Conservation (phyloP, 306 rosid species). For the Parietaria judaica region DNA sequence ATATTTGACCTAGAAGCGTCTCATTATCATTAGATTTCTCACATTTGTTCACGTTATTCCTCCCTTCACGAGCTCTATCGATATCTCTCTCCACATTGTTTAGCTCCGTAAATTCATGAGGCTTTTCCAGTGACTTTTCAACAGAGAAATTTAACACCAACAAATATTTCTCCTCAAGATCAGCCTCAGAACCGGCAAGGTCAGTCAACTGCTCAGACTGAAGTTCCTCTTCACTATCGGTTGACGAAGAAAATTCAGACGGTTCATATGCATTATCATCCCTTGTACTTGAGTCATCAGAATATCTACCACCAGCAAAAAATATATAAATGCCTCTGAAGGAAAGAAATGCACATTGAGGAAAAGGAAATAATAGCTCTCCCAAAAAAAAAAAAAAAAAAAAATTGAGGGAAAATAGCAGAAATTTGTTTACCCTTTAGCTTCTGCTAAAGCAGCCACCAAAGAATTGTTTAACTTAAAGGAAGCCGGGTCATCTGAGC, state of each 20-base stretch:
- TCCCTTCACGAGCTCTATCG: conserved; percentile 26
- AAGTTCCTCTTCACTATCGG: conserved; percentile 46
- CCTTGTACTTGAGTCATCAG: conserved; percentile 46
- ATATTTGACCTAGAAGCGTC: conserved; percentile 24
- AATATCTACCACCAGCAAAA: conserved; percentile 24
- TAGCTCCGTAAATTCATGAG: conserved; percentile 35
- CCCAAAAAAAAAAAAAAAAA: conserved; percentile 13
- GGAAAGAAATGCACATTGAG: conserved; percentile 11
- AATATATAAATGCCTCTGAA: conserved; percentile 20
- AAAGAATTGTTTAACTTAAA: conserved; percentile 28
- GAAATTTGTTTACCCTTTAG: conserved; percentile 41
- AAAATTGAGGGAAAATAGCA: conserved; percentile 37
- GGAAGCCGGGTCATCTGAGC: conserved; percentile 29
- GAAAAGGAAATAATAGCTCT: background rate
- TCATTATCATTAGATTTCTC: conserved; percentile 26
- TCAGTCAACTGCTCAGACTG: conserved; percentile 35
- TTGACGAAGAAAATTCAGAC: conserved; percentile 52
- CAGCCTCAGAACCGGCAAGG: conserved; percentile 31
- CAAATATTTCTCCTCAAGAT: conserved; percentile 36
- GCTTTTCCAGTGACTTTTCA: conserved; percentile 29
- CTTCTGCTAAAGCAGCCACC: conserved; percentile 27
- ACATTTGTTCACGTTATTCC: conserved; percentile 21
- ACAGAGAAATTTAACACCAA: conserved; percentile 55
- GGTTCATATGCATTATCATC: conserved; percentile 40
- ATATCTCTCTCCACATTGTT: conserved; percentile 18